Base-by-base conservation (phyloP, 169 alveolate species). In the Theileria parva region DNA sequence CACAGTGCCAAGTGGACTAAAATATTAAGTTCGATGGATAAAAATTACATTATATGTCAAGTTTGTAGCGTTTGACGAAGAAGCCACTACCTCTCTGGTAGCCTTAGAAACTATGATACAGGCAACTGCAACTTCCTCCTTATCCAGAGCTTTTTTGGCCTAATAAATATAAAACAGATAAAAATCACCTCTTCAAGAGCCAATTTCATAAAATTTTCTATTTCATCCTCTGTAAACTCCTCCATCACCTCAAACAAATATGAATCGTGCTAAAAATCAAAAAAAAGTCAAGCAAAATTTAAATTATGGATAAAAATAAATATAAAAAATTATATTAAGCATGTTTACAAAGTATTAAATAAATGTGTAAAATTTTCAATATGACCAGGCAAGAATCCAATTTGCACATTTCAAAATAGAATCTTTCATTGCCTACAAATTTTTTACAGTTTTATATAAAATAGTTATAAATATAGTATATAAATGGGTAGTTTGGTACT, bases 1-100 rank as follows among this genome's bases (percentile, higher is more conserved):
- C 91, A 67, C 91, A 85, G 66, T 85, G 91, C 85, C 85, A 53
- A 23, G 88, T 85, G 7, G 89, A 75, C 91, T 81, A 71, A 27
- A 44, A 11, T 15, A 34, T 27, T 0, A 21, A 51, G 67, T 64
- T 19, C 6, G 13, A 37, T 8, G 57, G 17, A 8, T 21, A 12
- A 7, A 34, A 75, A 32, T n/a, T 2, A 85, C 90, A 59, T 79
- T 80, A 79, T 66, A 71, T 15, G 34, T 57, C 74, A 57, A 71
- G 48, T 73, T 80, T 19, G 89, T 80, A 71, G 81, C 64, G 75
- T 80, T 80, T 15, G 77, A 73, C 0, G 86, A 69, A 0, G 77
- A 37, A 8, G 71, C 80, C 3, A 72, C 85, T 0, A 74, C 53
- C 12, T 44, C 7, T 0, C 67, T 12, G 2, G 30, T 19, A 11